Evolutionary conservation across 2,329 filamentous ascomycete genomes (phyloP), one percentile per base, ranked within the genome.

Genomic region (Cladophialophora yegresii): DNA sequence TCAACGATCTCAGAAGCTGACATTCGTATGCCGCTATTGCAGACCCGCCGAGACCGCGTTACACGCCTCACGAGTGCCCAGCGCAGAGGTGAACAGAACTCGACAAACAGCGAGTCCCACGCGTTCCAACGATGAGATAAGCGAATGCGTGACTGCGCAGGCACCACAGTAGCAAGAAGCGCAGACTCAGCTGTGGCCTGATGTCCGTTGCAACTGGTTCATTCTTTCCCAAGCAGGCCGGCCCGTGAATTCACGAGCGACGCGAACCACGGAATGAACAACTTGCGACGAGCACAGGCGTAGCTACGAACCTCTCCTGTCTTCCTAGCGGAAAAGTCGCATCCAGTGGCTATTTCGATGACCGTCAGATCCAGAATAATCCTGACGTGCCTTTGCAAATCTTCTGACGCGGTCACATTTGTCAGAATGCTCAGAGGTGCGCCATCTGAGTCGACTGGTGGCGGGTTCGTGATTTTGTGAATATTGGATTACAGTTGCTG

Each of bases 101-200:
- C 13, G 2, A 1, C 47, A 26, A 50, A 13, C 23, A 2, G 23
- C 23, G 4, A 54, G 12, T 32, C 33, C 16, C 51, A 54, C 51
- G n/a, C 6, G 51, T 8, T 16, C 23, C 16, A 4, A 30, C 51
- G 50, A 54, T 54, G 51, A 54, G 23, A 28, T 54, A 54, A 54
- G 23, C 51, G 51, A 32, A 0, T 13, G 16, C 28, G 20, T 54
- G 51, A 54, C 51, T 54, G 51, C 20, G 51, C 51, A 28, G 26
- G 26, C 26, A 28, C 26, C 26, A n/a, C n/a, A n/a, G n/a, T 28
- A 28, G 51, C 51, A 26, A 49, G 55, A 53, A 30, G 1, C 36
- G 16, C 36, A 20, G 36, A 61, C 36, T 43, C 54, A 59, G 53
- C 9, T 20, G 30, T 61, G 62, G 36, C 47, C 71, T 72, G 69